Conservation (phyloP, 306 rosid genomes). For the Rubus parviflorus region DNA sequence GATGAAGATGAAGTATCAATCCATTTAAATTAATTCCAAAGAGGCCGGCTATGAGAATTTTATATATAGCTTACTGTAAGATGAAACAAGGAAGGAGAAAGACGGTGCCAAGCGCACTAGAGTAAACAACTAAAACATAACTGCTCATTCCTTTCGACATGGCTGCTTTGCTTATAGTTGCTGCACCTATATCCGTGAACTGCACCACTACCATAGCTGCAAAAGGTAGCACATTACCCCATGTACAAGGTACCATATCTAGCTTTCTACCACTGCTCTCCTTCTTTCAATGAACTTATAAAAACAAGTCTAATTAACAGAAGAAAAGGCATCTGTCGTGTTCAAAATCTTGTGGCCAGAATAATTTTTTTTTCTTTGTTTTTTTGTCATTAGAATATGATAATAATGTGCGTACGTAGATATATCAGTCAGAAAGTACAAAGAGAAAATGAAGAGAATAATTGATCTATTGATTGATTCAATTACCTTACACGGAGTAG, state of each 20-base stretch:
- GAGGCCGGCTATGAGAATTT: neutral
- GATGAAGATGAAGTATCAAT: neutral
- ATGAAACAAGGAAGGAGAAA: conserved; percentile 19
- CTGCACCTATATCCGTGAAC: neutral
- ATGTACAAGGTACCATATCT: neutral
- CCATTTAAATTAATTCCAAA: neutral
- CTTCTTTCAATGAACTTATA: neutral
- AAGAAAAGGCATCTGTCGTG: neutral
- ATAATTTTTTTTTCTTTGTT: neutral
- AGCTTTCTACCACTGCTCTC: neutral
- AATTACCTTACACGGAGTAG: too few relatives aligned
- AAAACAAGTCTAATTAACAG: neutral
- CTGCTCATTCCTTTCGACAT: conserved; percentile 18
- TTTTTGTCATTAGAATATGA: neutral
- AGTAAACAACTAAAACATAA: neutral
- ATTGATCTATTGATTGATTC: too few relatives aligned
- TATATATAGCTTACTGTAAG: neutral
- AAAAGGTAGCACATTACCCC: neutral
- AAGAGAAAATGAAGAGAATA: too few relatives aligned
- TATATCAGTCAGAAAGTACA: too few relatives aligned
- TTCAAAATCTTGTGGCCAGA: neutral
- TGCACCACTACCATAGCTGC: conserved; percentile 16
- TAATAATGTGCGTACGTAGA: neutral
- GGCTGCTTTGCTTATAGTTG: conserved; percentile 16
- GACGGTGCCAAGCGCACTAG: conserved; percentile 7